Evolutionary conservation across 345 rosid genomes (phyloP).

Genomic region (Physaria fendleri): DNA sequence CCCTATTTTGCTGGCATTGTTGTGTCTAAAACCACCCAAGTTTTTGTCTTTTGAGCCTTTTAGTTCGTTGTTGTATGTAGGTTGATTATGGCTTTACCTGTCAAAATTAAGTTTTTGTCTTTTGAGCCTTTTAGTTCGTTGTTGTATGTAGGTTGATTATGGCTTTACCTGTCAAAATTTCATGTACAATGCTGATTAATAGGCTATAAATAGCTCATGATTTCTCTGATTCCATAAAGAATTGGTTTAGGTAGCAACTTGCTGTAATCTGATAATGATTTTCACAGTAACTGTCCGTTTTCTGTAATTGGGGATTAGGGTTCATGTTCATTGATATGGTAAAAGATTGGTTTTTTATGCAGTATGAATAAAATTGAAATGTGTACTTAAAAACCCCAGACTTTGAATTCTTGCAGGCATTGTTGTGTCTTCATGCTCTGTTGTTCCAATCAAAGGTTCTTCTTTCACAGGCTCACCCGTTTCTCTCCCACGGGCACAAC

Average conservation of each 20-base stretch:
- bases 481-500: slow-evolving; percentile 13
- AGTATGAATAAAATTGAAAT: background rate
- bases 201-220: background rate
- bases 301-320: slow-evolving; percentile 18
- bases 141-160: slow-evolving; percentile 16
- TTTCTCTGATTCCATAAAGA: background rate
- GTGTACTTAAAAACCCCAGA: too few species aligned
- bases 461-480: slow-evolving; percentile 46
- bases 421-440: slow-evolving; percentile 33
- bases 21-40: too few species aligned
- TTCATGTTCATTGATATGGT: background rate
- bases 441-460: slow-evolving; percentile 35
- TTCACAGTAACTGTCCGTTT: too few species aligned
- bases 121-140: too few species aligned
- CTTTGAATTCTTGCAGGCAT: too few species aligned
- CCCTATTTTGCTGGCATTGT: too few species aligned
- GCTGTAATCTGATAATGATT: background rate
- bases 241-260: background rate
- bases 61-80: too few species aligned
- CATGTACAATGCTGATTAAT: background rate
- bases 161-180: background rate
- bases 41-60: too few species aligned
- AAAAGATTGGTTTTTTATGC: background rate
- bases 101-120: too few species aligned
- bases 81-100: too few species aligned